phyloP scores from a whole-genome alignment of 2,329 filamentous ascomycete species.

The Hypoxylon sp. region DNA sequence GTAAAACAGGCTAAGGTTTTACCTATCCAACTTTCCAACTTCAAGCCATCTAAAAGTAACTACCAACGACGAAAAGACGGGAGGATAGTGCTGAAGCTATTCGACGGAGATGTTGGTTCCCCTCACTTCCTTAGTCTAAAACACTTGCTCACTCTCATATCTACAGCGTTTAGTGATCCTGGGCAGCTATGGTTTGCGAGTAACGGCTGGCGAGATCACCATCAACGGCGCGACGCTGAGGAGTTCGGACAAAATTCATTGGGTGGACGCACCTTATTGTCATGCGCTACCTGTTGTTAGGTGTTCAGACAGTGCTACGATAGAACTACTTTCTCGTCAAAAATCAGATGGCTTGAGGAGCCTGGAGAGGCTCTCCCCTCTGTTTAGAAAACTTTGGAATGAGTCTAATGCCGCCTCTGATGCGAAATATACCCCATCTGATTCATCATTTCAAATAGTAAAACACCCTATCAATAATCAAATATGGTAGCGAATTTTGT shows the following conservation, averaged over 20 bases:
- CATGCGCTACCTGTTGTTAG: constrained; percentile 79
- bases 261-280: constrained; percentile 77
- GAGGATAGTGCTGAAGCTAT: constrained; percentile 47
- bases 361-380: constrained; percentile 73
- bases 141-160: constrained; percentile 40
- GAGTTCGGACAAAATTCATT: constrained; percentile 63
- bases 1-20: constrained; percentile 17
- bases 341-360: constrained; percentile 64
- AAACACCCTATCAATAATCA: constrained; percentile 39
- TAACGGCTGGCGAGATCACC: constrained; percentile 74
- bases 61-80: constrained; percentile 47
- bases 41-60: constrained; percentile 50
- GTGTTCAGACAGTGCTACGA: constrained; percentile 63
- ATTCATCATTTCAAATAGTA: constrained; percentile 67
- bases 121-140: neutral
- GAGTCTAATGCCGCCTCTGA: constrained; percentile 55
- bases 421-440: constrained; percentile 47
- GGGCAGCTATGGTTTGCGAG: constrained; percentile 77
- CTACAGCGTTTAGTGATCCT: constrained; percentile 72
- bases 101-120: constrained; percentile 52
- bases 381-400: constrained; percentile 78
- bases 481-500: neutral
- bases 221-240: constrained; percentile 76
- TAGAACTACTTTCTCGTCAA: constrained; percentile 72
- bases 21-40: constrained; percentile 50